phyloP scores from a whole-genome alignment of 2,329 filamentous ascomycete species.

The Coleophoma cylindrospora region DNA sequence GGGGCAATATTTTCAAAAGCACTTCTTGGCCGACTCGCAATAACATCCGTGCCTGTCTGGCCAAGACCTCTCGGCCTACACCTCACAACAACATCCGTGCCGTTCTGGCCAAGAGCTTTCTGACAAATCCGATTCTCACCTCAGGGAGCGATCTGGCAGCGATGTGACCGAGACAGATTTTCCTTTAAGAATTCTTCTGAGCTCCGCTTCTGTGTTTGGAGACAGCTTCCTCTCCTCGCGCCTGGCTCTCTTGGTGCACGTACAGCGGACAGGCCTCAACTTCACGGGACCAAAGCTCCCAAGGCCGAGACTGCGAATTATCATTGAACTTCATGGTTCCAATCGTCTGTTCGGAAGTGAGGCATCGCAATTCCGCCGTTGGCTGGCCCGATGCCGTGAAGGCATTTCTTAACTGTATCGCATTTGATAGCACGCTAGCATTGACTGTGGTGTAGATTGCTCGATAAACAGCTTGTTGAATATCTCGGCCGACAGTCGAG shows the following conservation, averaged over 20 bases:
- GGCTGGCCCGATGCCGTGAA: neutral
- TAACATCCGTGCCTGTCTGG: too few relatives aligned
- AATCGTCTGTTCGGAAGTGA: constrained; percentile 16
- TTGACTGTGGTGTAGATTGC: constrained; percentile 39
- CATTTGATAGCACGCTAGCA: constrained; percentile 34
- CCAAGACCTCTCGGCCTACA: too few relatives aligned
- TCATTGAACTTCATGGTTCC: constrained; percentile 23
- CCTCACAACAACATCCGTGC: too few relatives aligned
- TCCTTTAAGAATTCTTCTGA: too few relatives aligned
- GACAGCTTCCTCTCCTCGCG: neutral
- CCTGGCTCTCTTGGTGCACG: constrained; percentile 5
- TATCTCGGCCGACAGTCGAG: constrained; percentile 30
- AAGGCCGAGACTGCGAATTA: constrained; percentile 20
- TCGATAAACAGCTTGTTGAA: constrained; percentile 34
- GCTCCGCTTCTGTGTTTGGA: too few relatives aligned
- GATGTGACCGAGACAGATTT: too few relatives aligned
- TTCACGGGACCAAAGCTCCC: constrained; percentile 25
- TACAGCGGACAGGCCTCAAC: constrained; percentile 22
- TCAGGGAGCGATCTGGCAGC: too few relatives aligned
- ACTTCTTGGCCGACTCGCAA: too few relatives aligned
- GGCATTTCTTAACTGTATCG: constrained; percentile 22
- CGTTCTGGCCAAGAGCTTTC: too few relatives aligned
- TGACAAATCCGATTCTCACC: too few relatives aligned
- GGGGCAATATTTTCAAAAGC: too few relatives aligned
- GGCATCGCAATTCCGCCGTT: constrained; percentile 6